Evolutionary conservation across 805 yeast genomes (phyloP).

Genomic region (Wickerhamomyces ciferrii): DNA sequence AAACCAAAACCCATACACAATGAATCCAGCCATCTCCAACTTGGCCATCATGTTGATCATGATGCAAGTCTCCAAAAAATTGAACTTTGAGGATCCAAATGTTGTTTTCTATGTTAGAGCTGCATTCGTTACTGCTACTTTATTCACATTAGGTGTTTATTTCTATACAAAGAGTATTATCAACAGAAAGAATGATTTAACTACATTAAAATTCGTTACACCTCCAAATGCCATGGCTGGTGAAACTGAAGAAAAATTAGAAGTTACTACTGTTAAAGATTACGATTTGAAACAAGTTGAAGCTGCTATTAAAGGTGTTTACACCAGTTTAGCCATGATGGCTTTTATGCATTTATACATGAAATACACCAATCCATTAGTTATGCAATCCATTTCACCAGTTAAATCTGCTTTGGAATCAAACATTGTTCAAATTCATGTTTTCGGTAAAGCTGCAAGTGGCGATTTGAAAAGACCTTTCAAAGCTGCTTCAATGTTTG

Average conservation of each 20-base stretch:
- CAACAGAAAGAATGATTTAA: slow-evolving; percentile 75
- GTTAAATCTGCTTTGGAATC: slow-evolving; percentile 86
- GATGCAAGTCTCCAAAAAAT: slow-evolving; percentile 90
- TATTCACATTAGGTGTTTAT: slow-evolving; percentile 61
- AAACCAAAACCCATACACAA: slow-evolving; percentile 17
- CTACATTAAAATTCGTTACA: slow-evolving; percentile 86
- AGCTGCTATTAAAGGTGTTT: slow-evolving; percentile 72
- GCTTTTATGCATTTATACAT: slow-evolving; percentile 96
- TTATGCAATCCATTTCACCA: slow-evolving; percentile 90
- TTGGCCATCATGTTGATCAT: slow-evolving; percentile 87
- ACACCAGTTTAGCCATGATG: slow-evolving; percentile 93
- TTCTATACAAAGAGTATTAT: slow-evolving; percentile 57
- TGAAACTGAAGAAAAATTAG: slow-evolving; percentile 63
- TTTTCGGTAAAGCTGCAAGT: slow-evolving; percentile 73
- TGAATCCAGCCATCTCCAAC: slow-evolving; percentile 89
- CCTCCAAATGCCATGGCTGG: slow-evolving; percentile 80
- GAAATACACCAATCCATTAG: slow-evolving; percentile 95
- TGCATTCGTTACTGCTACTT: slow-evolving; percentile 63
- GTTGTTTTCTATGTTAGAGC: slow-evolving; percentile 70
- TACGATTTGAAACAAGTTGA: slow-evolving; percentile 89
- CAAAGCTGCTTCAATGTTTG: slow-evolving; percentile 79
- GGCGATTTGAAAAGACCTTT: slow-evolving; percentile 97
- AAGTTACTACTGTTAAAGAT: slow-evolving; percentile 89
- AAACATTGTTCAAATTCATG: slow-evolving; percentile 86
- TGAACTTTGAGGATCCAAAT: slow-evolving; percentile 83